Evolutionary conservation across 2,329 filamentous ascomycete species (phyloP).

Genomic region (Penicillium expansum): DNA sequence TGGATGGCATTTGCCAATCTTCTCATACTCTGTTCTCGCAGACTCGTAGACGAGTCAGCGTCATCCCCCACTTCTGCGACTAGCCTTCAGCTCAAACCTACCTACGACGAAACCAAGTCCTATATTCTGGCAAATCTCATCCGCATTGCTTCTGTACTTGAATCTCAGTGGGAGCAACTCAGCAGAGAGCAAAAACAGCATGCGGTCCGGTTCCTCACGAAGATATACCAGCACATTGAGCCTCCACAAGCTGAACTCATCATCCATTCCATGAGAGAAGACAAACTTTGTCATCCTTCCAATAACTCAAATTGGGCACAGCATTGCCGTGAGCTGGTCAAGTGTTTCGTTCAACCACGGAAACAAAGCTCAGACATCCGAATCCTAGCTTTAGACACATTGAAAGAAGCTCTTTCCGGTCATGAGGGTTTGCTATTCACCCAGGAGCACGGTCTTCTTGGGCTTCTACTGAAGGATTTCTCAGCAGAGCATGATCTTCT

Average conservation of each 20-base stretch:
- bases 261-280: constrained; percentile 34
- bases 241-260: constrained; percentile 41
- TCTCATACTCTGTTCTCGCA: constrained; percentile 37
- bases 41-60: constrained; percentile 31
- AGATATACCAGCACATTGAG: constrained; percentile 36
- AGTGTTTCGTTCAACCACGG: constrained; percentile 38
- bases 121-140: constrained; percentile 40
- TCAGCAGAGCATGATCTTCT: constrained; percentile 38
- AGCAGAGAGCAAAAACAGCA: constrained; percentile 36
- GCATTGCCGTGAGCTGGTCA: constrained; percentile 35
- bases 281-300: constrained; percentile 34
- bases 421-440: constrained; percentile 33
- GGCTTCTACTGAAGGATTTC: constrained; percentile 35
- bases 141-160: constrained; percentile 38
- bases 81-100: constrained; percentile 27
- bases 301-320: constrained; percentile 35
- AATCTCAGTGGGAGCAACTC: constrained; percentile 39
- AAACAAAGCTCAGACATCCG: constrained; percentile 41
- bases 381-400: constrained; percentile 38
- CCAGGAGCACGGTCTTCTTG: constrained; percentile 33
- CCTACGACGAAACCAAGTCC: constrained; percentile 36
- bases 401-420: constrained; percentile 40
- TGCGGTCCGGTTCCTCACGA: constrained; percentile 37
- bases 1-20: constrained; percentile 36
- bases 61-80: constrained; percentile 19